Conservation (phyloP, 2,329 filamentous ascomycete genomes). For the Fusarium penzigii region DNA sequence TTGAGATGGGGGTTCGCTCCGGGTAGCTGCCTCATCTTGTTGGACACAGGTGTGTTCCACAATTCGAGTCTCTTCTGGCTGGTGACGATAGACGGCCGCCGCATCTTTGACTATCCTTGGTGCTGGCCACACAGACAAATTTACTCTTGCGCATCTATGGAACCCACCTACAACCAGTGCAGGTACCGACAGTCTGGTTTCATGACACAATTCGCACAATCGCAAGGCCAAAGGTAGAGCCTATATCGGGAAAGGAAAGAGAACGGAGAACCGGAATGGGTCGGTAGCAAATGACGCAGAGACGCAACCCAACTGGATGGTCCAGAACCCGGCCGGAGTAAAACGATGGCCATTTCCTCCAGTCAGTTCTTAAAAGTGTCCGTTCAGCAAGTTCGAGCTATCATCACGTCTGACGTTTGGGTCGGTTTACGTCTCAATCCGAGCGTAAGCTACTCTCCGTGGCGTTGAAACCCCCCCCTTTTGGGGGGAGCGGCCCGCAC, state of each 20-base stretch:
- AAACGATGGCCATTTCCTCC: not conserved
- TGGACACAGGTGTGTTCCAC: not conserved
- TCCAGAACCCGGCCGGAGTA: not conserved
- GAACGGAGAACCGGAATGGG: not conserved
- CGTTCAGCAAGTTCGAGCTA: not conserved
- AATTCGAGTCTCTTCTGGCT: not conserved
- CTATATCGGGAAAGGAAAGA: not conserved
- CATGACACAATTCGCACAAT: not conserved
- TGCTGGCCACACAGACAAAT: not conserved
- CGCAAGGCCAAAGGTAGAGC: not conserved
- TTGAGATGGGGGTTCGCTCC: slow-evolving; percentile 11
- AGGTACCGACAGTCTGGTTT: not conserved
- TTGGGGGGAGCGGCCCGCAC: slow-evolving; percentile 23
- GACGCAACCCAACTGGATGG: not conserved
- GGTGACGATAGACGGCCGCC: not conserved
- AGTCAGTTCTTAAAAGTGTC: not conserved
- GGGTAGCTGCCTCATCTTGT: slow-evolving; percentile 18
- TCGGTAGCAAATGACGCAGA: not conserved
- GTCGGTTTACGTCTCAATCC: not conserved
- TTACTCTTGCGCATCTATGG: not conserved
- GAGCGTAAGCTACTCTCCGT: not conserved
- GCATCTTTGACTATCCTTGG: not conserved
- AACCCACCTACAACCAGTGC: not conserved
- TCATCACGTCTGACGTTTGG: not conserved
- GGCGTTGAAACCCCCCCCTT: not conserved